Percentiles rank a stretch among this genome's conserved stretches.
phyloP scores from a whole-genome alignment of 192 early-diverging fungal genomes.

The Coemansia sp. region DNA sequence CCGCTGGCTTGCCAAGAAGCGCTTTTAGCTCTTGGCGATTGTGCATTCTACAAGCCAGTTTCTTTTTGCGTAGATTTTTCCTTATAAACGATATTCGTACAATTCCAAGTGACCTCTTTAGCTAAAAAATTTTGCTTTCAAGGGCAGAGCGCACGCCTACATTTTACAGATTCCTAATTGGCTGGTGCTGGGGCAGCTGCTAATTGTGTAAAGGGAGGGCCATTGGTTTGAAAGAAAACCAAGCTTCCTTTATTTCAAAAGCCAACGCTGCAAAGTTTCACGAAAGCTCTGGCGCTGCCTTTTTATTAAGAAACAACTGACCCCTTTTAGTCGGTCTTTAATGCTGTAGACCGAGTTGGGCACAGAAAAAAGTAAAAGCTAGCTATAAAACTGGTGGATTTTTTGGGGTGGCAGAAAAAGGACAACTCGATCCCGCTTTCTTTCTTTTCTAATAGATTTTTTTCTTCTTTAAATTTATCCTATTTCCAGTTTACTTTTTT shows the following conservation, averaged over 20 bases:
- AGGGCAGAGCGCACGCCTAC: background rate
- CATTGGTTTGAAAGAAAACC: too few species aligned
- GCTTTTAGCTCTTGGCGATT: background rate
- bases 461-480: background rate
- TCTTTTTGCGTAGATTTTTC: background rate
- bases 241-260: background rate
- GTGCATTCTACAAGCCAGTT: background rate
- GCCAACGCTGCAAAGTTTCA: background rate
- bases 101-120: background rate
- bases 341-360: background rate
- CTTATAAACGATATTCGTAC: background rate
- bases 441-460: background rate
- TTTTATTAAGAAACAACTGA: background rate
- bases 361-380: background rate
- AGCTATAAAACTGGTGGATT: background rate
- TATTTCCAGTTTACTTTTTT: background rate
- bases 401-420: background rate
- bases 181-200: background rate
- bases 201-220: background rate
- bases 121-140: background rate
- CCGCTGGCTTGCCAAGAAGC: constrained; percentile 59
- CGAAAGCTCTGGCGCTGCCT: background rate
- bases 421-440: background rate
- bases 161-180: background rate
- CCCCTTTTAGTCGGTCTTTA: background rate